Evolutionary conservation across 2,329 filamentous ascomycete genomes (phyloP), one percentile per base, ranked within the genome.

Genomic region (Penicillium corylophilum): DNA sequence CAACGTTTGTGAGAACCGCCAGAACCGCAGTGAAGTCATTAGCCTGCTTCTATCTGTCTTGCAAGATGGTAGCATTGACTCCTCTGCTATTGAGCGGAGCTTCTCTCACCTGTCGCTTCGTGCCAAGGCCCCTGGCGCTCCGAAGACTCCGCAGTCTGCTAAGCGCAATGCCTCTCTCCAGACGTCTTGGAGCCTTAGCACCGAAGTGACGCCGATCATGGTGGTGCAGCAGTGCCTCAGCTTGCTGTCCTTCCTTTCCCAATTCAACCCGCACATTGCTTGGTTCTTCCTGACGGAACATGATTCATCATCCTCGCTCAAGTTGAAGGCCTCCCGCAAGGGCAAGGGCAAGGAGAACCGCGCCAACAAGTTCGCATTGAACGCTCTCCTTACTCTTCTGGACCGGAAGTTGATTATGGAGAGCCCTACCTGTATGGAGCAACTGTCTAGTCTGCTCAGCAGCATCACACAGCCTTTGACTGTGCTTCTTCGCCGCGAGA

Each of bases 381-480:
- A 99, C 69, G 91, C 92, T 13, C 77, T 99, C 26, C 80, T 99
- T 42, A 87, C 85, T 55, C 80, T 99, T 5, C 81, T 99, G 20
- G 94, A 97, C 68, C 88, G 94, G n/a, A 89, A 91, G 59, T 79
- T 97, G 55, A 92, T 99, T 58, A 95, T 96, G 75, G 94, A 99
- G 73, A 99, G 91, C 73, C 92, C 93, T n/a, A 82, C 86, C 6
- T 93, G 96, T 50, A 97, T 99, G 92, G 93, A 96, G 63, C 87
- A 91, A 56, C 81, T 99, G 23, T 94, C 94, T 2, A 86, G 87
- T 57, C 77, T 99, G 26, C 81, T 99, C 23, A 93, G 90, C 69
- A 87, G 88, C 59, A 90, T 97, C 50, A 99, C 94, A 0, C 81
- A 88, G 50, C 94, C 94, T 10, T 79, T 99, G 23, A 89, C 89